These are phyloP conservation scores for Pseudogymnoascus sp. DNA, from an alignment of 2,329 filamentous ascomycete genomes.

Conservation along the genomic window DNA sequence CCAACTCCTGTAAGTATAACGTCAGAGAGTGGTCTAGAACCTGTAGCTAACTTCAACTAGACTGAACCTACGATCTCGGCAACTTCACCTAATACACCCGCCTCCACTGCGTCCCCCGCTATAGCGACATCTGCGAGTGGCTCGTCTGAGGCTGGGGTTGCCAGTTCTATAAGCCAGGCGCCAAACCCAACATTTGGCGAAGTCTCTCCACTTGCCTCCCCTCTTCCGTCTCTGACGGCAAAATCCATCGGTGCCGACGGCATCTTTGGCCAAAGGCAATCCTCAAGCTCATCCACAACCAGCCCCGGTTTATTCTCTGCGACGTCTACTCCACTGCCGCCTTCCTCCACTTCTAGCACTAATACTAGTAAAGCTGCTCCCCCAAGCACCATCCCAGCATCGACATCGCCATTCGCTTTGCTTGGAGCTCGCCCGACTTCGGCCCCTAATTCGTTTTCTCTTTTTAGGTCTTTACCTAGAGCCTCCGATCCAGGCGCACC, in stretches of 20 bases:
- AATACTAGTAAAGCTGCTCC: slow-evolving; percentile 28
- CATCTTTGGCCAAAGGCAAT: neutral
- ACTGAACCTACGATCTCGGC: neutral
- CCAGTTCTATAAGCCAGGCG: neutral
- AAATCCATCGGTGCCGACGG: neutral
- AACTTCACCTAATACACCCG: neutral
- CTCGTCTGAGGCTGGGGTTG: neutral
- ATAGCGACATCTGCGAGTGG: too few relatives aligned
- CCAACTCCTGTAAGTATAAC: neutral
- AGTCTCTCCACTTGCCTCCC: neutral
- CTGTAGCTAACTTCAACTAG: neutral
- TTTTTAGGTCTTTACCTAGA: neutral
- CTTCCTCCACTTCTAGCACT: slow-evolving; percentile 34
- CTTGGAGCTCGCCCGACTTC: neutral
- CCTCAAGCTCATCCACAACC: neutral
- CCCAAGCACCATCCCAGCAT: neutral
- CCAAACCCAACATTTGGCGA: neutral
- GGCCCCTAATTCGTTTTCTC: neutral
- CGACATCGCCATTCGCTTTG: neutral
- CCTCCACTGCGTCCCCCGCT: neutral
- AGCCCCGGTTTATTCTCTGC: neutral
- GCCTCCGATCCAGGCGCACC: neutral
- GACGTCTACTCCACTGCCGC: slow-evolving; percentile 13
- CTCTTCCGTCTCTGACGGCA: neutral
- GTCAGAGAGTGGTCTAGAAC: neutral